Evolutionary conservation across 2,329 filamentous ascomycete species (phyloP).

Genomic region (Trichoderma atroviride): DNA sequence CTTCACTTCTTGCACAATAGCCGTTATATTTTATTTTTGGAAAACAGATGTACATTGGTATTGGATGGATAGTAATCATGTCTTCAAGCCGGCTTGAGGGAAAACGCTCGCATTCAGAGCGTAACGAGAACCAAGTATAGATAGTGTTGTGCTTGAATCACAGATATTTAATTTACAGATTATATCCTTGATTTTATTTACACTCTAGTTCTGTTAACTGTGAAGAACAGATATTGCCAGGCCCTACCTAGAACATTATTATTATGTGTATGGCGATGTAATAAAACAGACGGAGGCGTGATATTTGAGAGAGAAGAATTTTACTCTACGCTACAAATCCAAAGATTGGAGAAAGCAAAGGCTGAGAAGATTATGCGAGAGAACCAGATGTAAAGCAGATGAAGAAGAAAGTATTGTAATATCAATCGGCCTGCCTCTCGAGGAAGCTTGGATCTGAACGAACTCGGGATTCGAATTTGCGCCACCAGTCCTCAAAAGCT

Average conservation of each 20-base stretch:
- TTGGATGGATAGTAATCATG: neutral
- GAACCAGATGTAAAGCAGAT: neutral
- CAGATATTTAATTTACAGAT: no score
- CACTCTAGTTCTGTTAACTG: neutral
- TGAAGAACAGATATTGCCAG: neutral
- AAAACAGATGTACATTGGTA: constrained; percentile 1
- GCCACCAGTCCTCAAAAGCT: constrained; percentile 97
- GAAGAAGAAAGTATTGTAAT: neutral
- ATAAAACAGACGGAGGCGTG: neutral
- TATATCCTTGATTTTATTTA: neutral
- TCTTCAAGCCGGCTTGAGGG: constrained; percentile 3
- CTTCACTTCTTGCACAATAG: neutral
- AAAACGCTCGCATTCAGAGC: neutral
- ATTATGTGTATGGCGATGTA: neutral
- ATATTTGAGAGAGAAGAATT: neutral
- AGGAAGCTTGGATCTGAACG: constrained; percentile 86
- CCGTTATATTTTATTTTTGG: neutral
- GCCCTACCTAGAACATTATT: neutral
- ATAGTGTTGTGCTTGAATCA: neutral
- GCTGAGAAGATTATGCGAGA: neutral
- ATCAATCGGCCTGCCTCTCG: constrained; percentile 58
- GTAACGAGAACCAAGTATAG: neutral
- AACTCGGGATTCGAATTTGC: constrained; percentile 87
- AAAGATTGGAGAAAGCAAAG: neutral
- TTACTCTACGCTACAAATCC: constrained; percentile 9